Base-by-base conservation (phyloP, 768 basidiomycete genomes). In the Boletus barrowsii region DNA sequence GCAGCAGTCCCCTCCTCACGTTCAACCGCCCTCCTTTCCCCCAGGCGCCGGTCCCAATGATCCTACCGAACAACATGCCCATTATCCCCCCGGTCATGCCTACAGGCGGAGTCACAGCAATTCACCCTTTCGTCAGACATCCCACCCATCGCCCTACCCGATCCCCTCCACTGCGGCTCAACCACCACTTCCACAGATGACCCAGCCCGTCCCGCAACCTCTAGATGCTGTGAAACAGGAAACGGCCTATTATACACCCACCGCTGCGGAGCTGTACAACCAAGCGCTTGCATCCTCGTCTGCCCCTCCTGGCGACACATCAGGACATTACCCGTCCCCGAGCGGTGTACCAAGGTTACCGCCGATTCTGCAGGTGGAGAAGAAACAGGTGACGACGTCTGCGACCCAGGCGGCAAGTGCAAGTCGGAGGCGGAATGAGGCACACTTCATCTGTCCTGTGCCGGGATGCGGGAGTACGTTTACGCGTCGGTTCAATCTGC, bases 401-500 rank as follows among this genome's bases (percentile, higher is more conserved):
- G 94, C 94, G 24, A 98, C 94, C 1, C 93, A 95, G 71, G 80
- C 89, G 3, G 94, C 94, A 13, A 93, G 91, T 68, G 90, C 90
- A 48, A 93, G 88, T 68, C 79, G 94, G 50, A 77, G 94, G 47
- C 80, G 92, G 63, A 95, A 94, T 66, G 91, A 93, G 68, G 94
- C 94, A 0, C 85, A 91, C 63, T 97, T 96, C 72, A 80, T 86
- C 55, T 98, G 94, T 72, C 94, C 95, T 5, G 92, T 98, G 15
- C 90, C 92, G 10, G 93, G 93, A 13, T 98, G 94, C 75, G 93
- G 92, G 42, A 93, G 91, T 71, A 96, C 94, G n/a, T 98, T 98
- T 72, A 98, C 94, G 64, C 84, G 91, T 68, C 81, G 90, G 53
- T 93, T 93, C 76, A 93, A 93, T 72, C 71, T 93, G 51, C 76